A percentile compares a stretch with the other conserved stretches of the same genome.
phyloP scores from a whole-genome alignment of 441 rosid species.

The Pelargonium australe region DNA sequence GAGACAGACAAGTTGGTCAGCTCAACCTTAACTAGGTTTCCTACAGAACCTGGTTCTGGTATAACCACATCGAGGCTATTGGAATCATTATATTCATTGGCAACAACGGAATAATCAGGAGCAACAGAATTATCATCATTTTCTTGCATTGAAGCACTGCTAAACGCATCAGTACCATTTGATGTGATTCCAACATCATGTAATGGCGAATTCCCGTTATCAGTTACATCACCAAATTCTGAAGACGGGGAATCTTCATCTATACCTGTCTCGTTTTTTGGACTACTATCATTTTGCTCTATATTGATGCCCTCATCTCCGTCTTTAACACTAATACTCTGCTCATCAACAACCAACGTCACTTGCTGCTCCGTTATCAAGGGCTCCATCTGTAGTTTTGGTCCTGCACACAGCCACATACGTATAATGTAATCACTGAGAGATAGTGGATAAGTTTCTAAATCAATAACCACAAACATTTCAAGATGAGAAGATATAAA shows the following conservation, averaged over 20 bases:
- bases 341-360: conserved; percentile 31
- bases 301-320: conserved; percentile 25
- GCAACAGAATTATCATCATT: conserved; percentile 32
- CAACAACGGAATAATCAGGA: conserved; percentile 25
- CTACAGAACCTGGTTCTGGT: conserved; percentile 29
- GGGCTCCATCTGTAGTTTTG: conserved; percentile 58
- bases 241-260: conserved; percentile 28
- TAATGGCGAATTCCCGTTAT: conserved; percentile 18
- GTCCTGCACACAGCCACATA: conserved; percentile 35
- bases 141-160: conserved; percentile 24
- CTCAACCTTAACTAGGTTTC: conserved; percentile 24
- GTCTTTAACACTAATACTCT: conserved; percentile 29
- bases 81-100: conserved; percentile 19
- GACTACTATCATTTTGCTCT: conserved; percentile 26
- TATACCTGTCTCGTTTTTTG: conserved; percentile 31
- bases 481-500: no score
- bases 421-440: background rate
- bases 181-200: conserved; percentile 24
- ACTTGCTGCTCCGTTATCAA: conserved; percentile 57
- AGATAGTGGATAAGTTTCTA: background rate
- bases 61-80: conserved; percentile 18
- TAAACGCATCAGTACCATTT: conserved; percentile 25
- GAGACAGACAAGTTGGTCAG: conserved; percentile 23
- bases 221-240: conserved; percentile 25
- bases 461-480: no score